phyloP scores from a whole-genome alignment of 2,329 filamentous ascomycete genomes.

The Xylariaceae sp. region DNA sequence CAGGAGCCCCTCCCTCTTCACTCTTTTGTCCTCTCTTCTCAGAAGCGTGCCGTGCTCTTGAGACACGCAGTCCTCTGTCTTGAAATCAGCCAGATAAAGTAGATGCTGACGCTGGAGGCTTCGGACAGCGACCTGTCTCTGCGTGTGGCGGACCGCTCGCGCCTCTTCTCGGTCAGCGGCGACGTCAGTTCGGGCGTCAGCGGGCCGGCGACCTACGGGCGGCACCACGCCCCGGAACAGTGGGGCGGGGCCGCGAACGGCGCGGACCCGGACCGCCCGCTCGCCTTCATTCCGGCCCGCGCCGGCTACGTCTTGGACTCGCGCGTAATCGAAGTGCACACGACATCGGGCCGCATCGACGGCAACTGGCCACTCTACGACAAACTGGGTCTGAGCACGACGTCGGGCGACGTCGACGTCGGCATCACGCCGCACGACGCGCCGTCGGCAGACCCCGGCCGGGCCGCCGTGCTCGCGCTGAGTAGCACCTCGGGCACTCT shows the following conservation, averaged over 20 bases:
- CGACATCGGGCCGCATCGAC: slow-evolving; percentile 35
- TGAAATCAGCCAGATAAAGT: no score
- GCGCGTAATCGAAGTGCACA: slow-evolving; percentile 32
- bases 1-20: no score
- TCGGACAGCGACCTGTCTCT: slow-evolving; percentile 28
- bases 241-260: background rate
- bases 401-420: slow-evolving; percentile 35
- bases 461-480: slow-evolving; percentile 33
- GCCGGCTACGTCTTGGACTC: slow-evolving; percentile 35
- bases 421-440: slow-evolving; percentile 34
- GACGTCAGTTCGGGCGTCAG: slow-evolving; percentile 29
- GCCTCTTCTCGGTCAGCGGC: slow-evolving; percentile 31
- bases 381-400: slow-evolving; percentile 35
- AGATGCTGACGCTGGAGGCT: no score
- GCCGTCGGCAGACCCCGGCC: slow-evolving; percentile 23
- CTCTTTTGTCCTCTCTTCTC: no score
- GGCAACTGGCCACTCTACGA: slow-evolving; percentile 47
- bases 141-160: slow-evolving; percentile 26
- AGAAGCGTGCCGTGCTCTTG: no score
- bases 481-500: slow-evolving; percentile 37
- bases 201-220: slow-evolving; percentile 15
- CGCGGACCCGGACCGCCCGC: slow-evolving; percentile 4
- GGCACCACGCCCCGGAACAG: background rate
- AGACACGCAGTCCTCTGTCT: no score
- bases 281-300: slow-evolving; percentile 20